Evolutionary conservation across 2,329 filamentous ascomycete species (phyloP), one percentile per base, ranked within the genome.

Genomic region (Sarocladium kiliense): DNA sequence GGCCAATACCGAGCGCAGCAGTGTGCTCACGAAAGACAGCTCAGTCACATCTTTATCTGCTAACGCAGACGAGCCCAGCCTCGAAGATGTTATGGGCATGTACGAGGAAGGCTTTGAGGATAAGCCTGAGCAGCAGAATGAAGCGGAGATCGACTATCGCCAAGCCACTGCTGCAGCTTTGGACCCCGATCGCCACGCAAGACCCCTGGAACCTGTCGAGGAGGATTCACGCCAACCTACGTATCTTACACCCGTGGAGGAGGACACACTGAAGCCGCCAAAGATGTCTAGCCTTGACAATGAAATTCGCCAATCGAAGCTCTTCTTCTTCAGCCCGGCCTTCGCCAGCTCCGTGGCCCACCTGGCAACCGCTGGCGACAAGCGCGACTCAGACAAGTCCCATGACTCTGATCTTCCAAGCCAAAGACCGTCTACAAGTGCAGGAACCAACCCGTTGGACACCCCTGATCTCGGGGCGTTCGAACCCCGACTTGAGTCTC

Each of bases 1-100:
- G 2, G 61, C 69, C 4, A 84, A 86, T n/a, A 95, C 90, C 1
- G 89, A 93, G 65, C 81, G 89, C 58, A 95, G 89, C 68, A 96
- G 91, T 65, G 78, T 94, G 51, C 69, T 87, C 60, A 94, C 91
- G 3, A 91, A 89, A 62, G 83, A 84, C 58, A 95, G 88, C 74
- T 91, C 88, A 1, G 78, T 86, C 54, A 87, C 73, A 72, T 94
- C 76, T 58, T 79, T 78, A 69, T 75, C 76, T 59, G 70, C 61
- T 45, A 62, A 64, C 39, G 76, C 80, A 58, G 82, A 85, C 59
- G 81, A 80, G 39, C 75, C 81, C 55, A 85, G 81, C 62, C 74
- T 87, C 30, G 82, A 86, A 61, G 83, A 87, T 73, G 79, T 91
- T 55, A 86, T 89, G 70, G 84, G 81, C 65, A 85, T 86, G 74